These are phyloP conservation scores for Luzula sylvatica DNA, from an alignment of 176 grass and related monocot species.

Conservation along the genomic window DNA sequence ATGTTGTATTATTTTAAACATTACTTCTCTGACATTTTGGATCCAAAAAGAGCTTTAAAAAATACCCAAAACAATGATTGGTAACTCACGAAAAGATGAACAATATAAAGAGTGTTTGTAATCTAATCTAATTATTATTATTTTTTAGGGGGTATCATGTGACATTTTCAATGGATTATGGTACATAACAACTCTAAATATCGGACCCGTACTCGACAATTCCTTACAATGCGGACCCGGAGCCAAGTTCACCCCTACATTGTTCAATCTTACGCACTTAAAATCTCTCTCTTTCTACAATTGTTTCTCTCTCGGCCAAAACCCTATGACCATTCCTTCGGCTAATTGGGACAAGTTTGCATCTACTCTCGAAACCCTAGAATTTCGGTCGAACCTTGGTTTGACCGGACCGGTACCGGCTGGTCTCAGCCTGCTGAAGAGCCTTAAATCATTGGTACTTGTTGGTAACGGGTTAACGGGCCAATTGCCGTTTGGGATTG, in stretches of 20 bases:
- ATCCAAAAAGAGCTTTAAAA: not conserved
- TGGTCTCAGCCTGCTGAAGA: slow-evolving; percentile 34
- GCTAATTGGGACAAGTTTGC: slow-evolving; percentile 52
- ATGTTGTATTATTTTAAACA: not conserved
- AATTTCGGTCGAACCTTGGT: slow-evolving; percentile 59
- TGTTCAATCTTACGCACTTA: slow-evolving; percentile 73
- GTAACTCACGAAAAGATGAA: not conserved
- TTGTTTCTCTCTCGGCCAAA: slow-evolving; percentile 46
- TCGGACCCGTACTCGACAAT: slow-evolving; percentile 85
- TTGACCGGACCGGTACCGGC: slow-evolving; percentile 40
- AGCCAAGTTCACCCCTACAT: slow-evolving; percentile 42
- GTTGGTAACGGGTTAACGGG: slow-evolving; percentile 68
- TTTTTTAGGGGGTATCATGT: slow-evolving; percentile 87
- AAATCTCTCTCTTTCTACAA: slow-evolving; percentile 56
- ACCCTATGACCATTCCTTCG: slow-evolving; percentile 28
- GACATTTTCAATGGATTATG: slow-evolving; percentile 74
- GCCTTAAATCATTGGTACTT: slow-evolving; percentile 61
- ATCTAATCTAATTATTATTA: not conserved
- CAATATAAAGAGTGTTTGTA: not conserved
- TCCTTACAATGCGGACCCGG: slow-evolving; percentile 49
- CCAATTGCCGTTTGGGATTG: slow-evolving; percentile 36
- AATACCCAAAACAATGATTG: not conserved
- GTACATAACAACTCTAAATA: slow-evolving; percentile 62
- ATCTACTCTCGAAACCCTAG: slow-evolving; percentile 49
- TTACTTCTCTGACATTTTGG: not conserved